These are phyloP conservation scores for Skeletonema potamos DNA, from an alignment of 108 stramenopile species.

Conservation along the genomic window DNA sequence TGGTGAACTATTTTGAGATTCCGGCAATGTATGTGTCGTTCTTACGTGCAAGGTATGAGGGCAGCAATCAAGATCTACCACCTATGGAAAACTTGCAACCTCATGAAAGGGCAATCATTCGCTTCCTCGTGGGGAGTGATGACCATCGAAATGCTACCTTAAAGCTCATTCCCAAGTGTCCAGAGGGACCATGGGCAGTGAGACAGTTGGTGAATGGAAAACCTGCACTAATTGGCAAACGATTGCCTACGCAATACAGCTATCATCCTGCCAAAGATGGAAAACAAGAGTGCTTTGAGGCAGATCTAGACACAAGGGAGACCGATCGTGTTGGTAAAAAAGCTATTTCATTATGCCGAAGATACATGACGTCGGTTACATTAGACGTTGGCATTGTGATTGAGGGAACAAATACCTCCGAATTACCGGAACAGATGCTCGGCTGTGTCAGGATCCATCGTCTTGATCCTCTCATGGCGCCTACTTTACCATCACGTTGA, in stretches of 20 bases:
- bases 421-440: conserved; percentile 85
- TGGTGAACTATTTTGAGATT: conserved; percentile 7
- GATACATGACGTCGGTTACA: conserved; percentile 70
- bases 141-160: conserved; percentile 25
- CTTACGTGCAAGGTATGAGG: background rate
- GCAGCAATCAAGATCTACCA: background rate
- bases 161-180: conserved; percentile 45
- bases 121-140: conserved; percentile 80
- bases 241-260: conserved; percentile 45
- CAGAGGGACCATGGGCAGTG: conserved; percentile 47
- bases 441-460: conserved; percentile 72
- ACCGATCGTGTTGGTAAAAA: conserved; percentile 71
- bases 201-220: conserved; percentile 44
- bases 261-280: conserved; percentile 52
- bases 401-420: conserved; percentile 67
- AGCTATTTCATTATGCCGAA: conserved; percentile 59
- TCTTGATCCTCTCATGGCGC: conserved; percentile 72
- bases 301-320: conserved; percentile 72
- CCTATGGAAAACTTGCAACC: conserved; percentile 2
- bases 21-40: background rate
- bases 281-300: conserved; percentile 73
- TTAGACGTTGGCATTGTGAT: conserved; percentile 81
- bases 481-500: conserved; percentile 42
- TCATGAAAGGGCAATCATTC: conserved; percentile 11
- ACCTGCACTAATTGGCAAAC: conserved; percentile 55